Base-by-base conservation (phyloP, 495 filamentous ascomycete species). In the Lasiosphaeris hirsuta region DNA sequence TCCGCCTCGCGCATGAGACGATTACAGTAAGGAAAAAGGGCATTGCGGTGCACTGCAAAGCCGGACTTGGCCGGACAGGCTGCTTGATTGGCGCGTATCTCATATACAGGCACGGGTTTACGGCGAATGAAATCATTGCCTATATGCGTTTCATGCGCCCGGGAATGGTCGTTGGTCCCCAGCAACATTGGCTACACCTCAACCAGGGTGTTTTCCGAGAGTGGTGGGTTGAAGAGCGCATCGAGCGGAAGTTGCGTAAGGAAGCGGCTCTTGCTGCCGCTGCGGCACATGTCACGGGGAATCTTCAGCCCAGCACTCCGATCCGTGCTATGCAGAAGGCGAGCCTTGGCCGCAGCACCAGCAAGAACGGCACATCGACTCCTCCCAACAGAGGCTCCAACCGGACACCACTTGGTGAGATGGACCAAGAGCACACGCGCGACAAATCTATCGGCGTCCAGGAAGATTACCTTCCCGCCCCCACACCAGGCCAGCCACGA, bases 121-220 rank as follows among this genome's bases (percentile, higher is more conserved):
- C 93, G 1, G 94, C 95, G 36, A 96, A 97, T 68, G 94, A 99
- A 72, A 83, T 97, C 63, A 99, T 99, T 72, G 89, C 94, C 5
- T 99, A 90, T 74, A 97, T 99, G 94, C 86, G 94, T 57, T 99
- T 99, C 75, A 99, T 97, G 94, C 86, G 94, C 36, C 94, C 94
- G 0, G 94, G 94, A 17, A 99, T 99, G 94, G 94, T 99, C 2
- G 94, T 99, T 35, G 94, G 94, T 0, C 94, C 94, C n/a, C 94
- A 99, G 66, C 94, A 99, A 72, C 94, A 99, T 71, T 99, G 94
- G 94, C 81, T 99, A 14, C 94, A 97, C 68, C 85, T 97, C 54
- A 96, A 99, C 77, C 94, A 99, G 75, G 88, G 87, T 10, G 83
- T 87, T 17, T 99, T 99, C 84, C 86, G 94, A 10, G 90, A 97